Evolutionary conservation across 1,139 yeast species (phyloP), one percentile per base, ranked within the genome.

Genomic region (Geotrichum cucujoidarum): DNA sequence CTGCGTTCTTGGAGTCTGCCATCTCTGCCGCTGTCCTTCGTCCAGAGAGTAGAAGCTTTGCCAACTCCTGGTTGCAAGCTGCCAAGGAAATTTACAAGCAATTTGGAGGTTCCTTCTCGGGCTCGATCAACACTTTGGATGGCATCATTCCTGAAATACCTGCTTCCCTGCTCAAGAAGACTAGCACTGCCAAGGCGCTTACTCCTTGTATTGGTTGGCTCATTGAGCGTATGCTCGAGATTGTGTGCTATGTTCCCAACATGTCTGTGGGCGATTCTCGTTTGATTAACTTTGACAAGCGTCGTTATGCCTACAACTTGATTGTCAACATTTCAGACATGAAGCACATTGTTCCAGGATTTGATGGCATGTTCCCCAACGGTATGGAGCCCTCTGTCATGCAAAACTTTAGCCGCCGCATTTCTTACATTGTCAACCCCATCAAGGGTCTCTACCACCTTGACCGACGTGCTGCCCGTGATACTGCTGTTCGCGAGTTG

Each of bases 161-260:
- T 10, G 47, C 48, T 1, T 29, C 48, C 7, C 30, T 43, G 10
- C 30, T 50, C 25, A 48, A 42, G n/a, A 21, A 45, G 11, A 55
- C 48, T 20, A 47, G 37, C 16, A 48, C 55, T 13, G 49, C 47
- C 17, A 48, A 55, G 22, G 66, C 72, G 2, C 60, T 80, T 46
- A 74, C 81, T n/a, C 95, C 96, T 2, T 90, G 97, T 61, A 78
- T 89, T 55, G 97, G 97, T 8, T 83, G 90, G 89, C 65, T 80
- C 45, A 62, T 77, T 14, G 81, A 78, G 55, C 71, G 86, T 48
- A 62, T 82, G 55, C 60, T 81, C 48, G 88, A 82, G 60, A 77
- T 81, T 51, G 79, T 81, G 1, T 80, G 83, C 55, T 80, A 76
- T 59, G 76, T 82, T 45, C 88, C 89, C 18, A 81, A 81, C 60